Conservation (phyloP, 164 flowering plant genomes). For the Berberis thunbergii region DNA sequence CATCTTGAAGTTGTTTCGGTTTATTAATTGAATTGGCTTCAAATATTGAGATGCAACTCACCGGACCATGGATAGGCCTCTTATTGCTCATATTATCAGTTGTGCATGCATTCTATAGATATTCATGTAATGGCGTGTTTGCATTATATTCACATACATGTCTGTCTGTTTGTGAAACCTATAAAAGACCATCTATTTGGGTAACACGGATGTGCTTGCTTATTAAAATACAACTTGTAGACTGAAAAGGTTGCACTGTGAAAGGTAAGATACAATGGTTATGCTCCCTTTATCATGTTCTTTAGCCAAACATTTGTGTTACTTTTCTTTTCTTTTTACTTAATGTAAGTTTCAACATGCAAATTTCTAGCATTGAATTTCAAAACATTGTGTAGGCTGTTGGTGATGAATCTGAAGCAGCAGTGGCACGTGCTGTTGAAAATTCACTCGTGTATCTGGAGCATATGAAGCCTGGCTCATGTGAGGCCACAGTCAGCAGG, state of each 20-base stretch:
- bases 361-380: not conserved
- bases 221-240: no score
- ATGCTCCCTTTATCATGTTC: not conserved
- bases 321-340: not conserved
- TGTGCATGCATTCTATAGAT: no score
- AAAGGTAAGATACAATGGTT: not conserved
- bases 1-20: no score
- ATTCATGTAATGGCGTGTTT: no score
- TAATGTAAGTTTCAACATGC: slow-evolving; percentile 1
- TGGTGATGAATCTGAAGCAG: slow-evolving; percentile 58
- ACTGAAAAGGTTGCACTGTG: not conserved
- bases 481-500: slow-evolving; percentile 55
- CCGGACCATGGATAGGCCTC: no score
- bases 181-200: no score
- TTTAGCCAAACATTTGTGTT: not conserved
- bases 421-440: slow-evolving; percentile 35
- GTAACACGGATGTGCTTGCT: no score
- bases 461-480: slow-evolving; percentile 60
- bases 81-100: no score
- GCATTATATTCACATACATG: no score
- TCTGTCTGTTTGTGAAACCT: no score
- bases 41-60: no score
- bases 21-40: no score
- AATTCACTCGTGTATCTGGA: slow-evolving; percentile 71
- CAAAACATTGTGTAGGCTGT: slow-evolving; percentile 32